Base-by-base conservation (phyloP, 345 rosid species). In the Euphorbia pulcherrima region DNA sequence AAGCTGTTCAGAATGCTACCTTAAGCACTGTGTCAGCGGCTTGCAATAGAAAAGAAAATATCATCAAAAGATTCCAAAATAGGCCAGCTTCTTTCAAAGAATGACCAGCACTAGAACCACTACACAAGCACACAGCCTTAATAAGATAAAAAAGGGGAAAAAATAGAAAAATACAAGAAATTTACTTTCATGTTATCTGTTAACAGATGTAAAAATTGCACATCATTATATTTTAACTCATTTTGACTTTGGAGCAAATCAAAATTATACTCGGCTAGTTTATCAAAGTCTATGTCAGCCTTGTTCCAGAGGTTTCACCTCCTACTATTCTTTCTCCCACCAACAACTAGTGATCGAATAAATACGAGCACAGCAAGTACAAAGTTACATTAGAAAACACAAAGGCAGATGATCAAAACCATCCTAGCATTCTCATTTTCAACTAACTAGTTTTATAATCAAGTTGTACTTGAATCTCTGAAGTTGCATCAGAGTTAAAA, bases 1-100 rank as follows among this genome's bases (percentile, higher is more conserved):
- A 40, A 26, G 28, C 26, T 27, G 17, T 28, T 44, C 44, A 64
- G 72, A 82, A 60, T 40, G 70, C 73, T 73, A 92, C 96, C 96
- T 92, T 92, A 65, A 88, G 74, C 41, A 90, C 90, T 26, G 95
- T 85, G 77, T 85, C 96, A 56, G 92, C 96, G 6, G 96, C 98
- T 90, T 92, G 98, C 62, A 92, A 77, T 62, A 92, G 77, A 83
- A 92, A 92, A 41, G 98, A 92, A 74, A 82, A 55, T 61, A 84
- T 88, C 96, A 92, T 90, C 76, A 92, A 71, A 70, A 90, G 81
- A 82, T 90, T 92, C 98, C 98, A 92, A 83, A 90, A 86, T 68
- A 92, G 79, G 58, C 96, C 83, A 1, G 81, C 88, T 54, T 86
- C 89, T 82, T 81, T 86, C 74, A 92, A 65, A 29, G 98, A 92